Evolutionary conservation across 1,139 yeast genomes (phyloP), one percentile per base, ranked within the genome.

Genomic region (Protomyces arabidopsidicola): DNA sequence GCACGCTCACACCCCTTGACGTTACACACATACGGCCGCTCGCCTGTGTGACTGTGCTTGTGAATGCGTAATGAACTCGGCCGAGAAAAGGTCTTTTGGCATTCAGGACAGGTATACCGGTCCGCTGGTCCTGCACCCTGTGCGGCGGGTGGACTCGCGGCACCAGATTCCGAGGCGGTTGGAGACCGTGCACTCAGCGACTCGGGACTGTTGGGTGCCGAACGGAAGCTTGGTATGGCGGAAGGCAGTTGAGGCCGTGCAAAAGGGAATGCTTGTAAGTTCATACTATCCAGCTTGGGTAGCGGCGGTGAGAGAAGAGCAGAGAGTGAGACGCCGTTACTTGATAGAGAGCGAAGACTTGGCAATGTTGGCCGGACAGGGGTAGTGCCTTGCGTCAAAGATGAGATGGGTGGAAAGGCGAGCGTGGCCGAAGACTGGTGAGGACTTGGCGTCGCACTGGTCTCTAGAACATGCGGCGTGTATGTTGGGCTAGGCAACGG

Each of bases 21-120:
- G 10, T 82, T 82, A 72, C 96, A 90, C 66, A 76, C 76, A 75
- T 82, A 88, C 31, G 93, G 89, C 73, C 87, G 88, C 71, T 87
- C 93, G 3, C 96, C 96, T 0, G 96, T 88, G 72, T 90, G 97
- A 2, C 90, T 85, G 72, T 87, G 86, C 75, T 83, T 80, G 75
- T 90, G 96, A 2, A 93, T 88, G 70, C 84, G 87, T 65, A 89
- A 77, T 1, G 93, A 86, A 10, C 90, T 84, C 1, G 96, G 96
- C 66, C 96, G 79, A 62, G 87, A 85, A 76, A 90, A 89, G 57
- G 83, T 84, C 73, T 88, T 88, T 62, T 83, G 81, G 74, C 97
- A 90, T n/a, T 84, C 79, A 35, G 79, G 76, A 73, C 96, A 89
- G 73, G 82, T 72, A 75, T 74, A 62, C 16, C 65, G 64, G 34